A percentile compares a stretch with the other conserved stretches of the same genome.
Evolutionary conservation across 2,329 filamentous ascomycete genomes (phyloP).

Genomic region (Boeremia exigua): DNA sequence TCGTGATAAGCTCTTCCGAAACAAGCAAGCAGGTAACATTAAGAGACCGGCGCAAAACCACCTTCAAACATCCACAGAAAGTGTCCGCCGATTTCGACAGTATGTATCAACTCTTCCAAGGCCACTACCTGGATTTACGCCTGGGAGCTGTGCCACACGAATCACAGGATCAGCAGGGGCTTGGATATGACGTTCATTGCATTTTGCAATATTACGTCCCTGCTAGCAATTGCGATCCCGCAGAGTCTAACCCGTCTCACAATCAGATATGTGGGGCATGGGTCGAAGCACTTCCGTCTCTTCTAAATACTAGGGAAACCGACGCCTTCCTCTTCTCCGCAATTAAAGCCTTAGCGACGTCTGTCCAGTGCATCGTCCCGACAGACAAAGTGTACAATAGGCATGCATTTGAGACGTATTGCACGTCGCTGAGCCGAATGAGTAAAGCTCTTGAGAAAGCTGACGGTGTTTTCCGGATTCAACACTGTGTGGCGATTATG

Average conservation of each 20-base stretch:
- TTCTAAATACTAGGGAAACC: neutral
- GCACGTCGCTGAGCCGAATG: neutral
- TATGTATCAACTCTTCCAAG: too few relatives aligned
- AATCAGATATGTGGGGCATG: neutral
- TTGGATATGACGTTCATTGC: neutral
- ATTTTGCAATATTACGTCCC: neutral
- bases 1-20: too few relatives aligned
- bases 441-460: neutral
- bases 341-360: neutral
- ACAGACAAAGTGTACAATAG: neutral
- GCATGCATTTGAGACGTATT: neutral
- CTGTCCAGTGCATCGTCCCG: neutral
- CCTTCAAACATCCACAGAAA: too few relatives aligned
- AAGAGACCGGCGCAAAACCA: too few relatives aligned
- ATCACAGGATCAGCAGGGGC: too few relatives aligned
- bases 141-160: too few relatives aligned
- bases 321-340: neutral
- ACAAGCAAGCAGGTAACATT: too few relatives aligned
- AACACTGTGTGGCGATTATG: conserved; percentile 1
- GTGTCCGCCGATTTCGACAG: too few relatives aligned
- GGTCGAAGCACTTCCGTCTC: neutral
- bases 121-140: too few relatives aligned
- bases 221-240: neutral
- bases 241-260: neutral
- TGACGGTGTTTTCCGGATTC: neutral